Conservation (phyloP, 78 protist genomes). For the Emiliania huxleyi region DNA sequence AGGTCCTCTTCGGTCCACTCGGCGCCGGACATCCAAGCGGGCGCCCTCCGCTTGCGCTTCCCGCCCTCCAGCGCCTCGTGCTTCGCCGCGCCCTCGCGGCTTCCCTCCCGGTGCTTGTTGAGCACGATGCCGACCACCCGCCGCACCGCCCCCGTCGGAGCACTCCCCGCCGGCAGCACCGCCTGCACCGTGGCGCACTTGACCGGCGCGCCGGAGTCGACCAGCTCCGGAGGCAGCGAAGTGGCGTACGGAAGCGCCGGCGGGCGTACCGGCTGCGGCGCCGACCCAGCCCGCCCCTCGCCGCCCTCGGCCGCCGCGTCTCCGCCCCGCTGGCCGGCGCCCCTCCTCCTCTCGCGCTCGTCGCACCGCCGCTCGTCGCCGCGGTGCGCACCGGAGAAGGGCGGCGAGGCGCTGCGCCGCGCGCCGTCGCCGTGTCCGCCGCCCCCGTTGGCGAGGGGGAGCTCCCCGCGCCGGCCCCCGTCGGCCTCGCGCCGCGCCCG, state of each 20-base stretch:
- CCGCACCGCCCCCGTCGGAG: not conserved
- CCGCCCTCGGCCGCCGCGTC: too few relatives aligned
- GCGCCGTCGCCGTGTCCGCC: not conserved
- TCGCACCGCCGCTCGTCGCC: not conserved
- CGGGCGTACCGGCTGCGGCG: not conserved
- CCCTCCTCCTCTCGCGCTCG: too few relatives aligned
- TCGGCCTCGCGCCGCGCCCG: too few relatives aligned
- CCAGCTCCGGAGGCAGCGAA: not conserved
- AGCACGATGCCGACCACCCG: not conserved
- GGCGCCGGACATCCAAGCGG: not conserved
- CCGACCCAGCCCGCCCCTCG: not conserved
- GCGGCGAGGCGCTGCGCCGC: not conserved
- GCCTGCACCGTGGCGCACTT: not conserved
- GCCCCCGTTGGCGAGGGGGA: too few relatives aligned
- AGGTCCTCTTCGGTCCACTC: not conserved
- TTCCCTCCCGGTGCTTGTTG: not conserved
- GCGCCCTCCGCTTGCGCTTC: not conserved
- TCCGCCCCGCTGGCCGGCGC: too few relatives aligned
- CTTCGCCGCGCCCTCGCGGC: not conserved
- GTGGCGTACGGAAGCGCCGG: not conserved
- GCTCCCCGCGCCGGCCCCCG: too few relatives aligned
- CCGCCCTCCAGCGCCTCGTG: not conserved
- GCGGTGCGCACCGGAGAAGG: not conserved
- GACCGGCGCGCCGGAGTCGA: not conserved
- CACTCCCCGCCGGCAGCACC: not conserved